Base-by-base conservation (phyloP, 345 rosid species). In the Lepidium didymum region DNA sequence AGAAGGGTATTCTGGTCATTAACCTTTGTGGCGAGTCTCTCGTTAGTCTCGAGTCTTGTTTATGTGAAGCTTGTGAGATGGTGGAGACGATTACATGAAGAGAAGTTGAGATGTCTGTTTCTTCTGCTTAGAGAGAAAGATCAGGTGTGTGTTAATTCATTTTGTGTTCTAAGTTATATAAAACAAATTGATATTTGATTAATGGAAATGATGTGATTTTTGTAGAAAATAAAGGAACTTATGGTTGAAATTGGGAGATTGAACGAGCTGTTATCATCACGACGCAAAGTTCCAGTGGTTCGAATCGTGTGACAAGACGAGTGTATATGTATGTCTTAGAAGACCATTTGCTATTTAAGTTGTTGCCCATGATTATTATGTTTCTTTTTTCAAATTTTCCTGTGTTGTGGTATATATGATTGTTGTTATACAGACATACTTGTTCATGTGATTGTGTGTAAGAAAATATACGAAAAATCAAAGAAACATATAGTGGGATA, bases 271-370 rank as follows among this genome's bases (percentile, higher is more conserved):
- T 45, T 69, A 50, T 34, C 62, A 35, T 69, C 79, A 52, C 16
- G 75, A 23, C 70, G 75, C 41, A 69, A 43, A 56, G 79, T 75
- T 56, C 66, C 27, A 69, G 79, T 75, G 37, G 56, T 69, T 63
- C 75, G 79, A 33, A 64, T 75, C 49, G 15, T 49, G 41, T 67
- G 56, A 72, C 8, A 5, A 27, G 56, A 52, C 21, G n/a, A 27
- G 6, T 16, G 1, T 33, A 40, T 38, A 16, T 18, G 2, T 55
- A 10, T 50, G 27, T 1, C 1, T 12, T 23, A 31, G 11, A 15
- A 51, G 15, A 51, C 12, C 43, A 27, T 38, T 25, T 40, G 11
- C 15, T 44, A 36, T 56, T 4, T 23, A 3, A 23, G 3, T 23
- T 68, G 31, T 68, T 56, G 64, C 36, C 56, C 2, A 23, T 36